Evolutionary conservation across 108 stramenopile genomes (phyloP).

Genomic region (Epithemia pelagica): DNA sequence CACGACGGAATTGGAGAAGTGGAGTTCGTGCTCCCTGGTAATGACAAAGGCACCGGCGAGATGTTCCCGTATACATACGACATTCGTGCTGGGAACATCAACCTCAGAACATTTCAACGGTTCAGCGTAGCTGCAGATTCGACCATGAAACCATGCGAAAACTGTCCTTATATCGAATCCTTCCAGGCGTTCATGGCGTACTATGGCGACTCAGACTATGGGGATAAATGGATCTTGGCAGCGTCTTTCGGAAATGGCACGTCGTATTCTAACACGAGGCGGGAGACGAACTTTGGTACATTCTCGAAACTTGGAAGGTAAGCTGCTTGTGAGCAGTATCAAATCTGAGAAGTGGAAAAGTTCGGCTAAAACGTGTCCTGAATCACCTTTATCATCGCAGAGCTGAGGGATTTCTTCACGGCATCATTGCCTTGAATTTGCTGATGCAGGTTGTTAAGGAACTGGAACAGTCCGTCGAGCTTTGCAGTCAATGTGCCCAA

Average conservation of each 20-base stretch:
- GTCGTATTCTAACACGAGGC: conserved; percentile 14
- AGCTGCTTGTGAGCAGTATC: conserved; percentile 16
- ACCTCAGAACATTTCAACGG: conserved; percentile 32
- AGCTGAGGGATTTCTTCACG: conserved; percentile 18
- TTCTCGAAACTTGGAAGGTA: conserved; percentile 18
- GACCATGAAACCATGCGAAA: conserved; percentile 24
- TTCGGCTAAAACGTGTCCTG: not conserved
- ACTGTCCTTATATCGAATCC: conserved; percentile 25
- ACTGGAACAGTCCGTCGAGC: conserved; percentile 39
- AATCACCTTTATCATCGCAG: too few relatives aligned
- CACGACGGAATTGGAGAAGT: not conserved
- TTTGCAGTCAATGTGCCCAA: not conserved
- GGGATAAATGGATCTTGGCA: conserved; percentile 38
- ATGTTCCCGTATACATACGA: conserved; percentile 35
- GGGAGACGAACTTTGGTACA: conserved; percentile 17
- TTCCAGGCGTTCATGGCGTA: conserved; percentile 43
- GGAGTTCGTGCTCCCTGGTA: not conserved
- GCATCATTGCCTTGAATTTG: conserved; percentile 21
- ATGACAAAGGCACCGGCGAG: conserved; percentile 7
- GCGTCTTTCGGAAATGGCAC: conserved; percentile 34
- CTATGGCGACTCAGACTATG: conserved; percentile 46
- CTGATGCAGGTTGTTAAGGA: conserved; percentile 54
- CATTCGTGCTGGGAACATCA: conserved; percentile 29
- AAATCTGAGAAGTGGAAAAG: not conserved
- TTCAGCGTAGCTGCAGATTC: conserved; percentile 29